Evolutionary conservation across 2,329 filamentous ascomycete species (phyloP).

Genomic region (Bipolaris bicolor): DNA sequence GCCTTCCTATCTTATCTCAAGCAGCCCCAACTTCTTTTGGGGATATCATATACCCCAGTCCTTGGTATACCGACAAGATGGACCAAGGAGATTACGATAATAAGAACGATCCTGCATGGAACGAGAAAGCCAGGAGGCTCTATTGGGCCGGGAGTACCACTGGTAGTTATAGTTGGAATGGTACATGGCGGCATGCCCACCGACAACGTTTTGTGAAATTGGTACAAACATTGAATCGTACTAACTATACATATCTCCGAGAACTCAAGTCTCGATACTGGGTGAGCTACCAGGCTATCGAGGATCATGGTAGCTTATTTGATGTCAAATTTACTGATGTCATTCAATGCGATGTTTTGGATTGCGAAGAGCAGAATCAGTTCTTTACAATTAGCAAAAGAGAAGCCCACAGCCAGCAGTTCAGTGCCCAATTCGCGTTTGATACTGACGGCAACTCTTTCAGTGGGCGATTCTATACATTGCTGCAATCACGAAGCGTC

Average conservation of each 20-base stretch:
- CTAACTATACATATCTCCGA: conserved; percentile 14
- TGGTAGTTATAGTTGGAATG: no score
- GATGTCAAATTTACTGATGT: conserved; percentile 56
- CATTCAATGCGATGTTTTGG: conserved; percentile 50
- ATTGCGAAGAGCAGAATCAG: conserved; percentile 18
- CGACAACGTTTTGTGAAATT: conserved; percentile 56
- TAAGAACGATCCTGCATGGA: conserved; percentile 55
- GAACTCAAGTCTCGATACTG: not conserved
- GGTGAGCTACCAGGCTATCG: not conserved
- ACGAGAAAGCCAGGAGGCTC: conserved; percentile 57
- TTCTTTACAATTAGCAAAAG: conserved; percentile 18
- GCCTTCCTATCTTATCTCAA: conserved; percentile 57
- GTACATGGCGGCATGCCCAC: conserved; percentile 54
- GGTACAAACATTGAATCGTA: conserved; percentile 19
- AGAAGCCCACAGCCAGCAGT: conserved; percentile 5
- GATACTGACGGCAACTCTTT: conserved; percentile 32
- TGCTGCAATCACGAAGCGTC: conserved; percentile 16
- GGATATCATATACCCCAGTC: conserved; percentile 59
- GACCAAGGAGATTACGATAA: conserved; percentile 51
- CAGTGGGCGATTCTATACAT: conserved; percentile 25
- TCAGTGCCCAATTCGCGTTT: conserved; percentile 19
- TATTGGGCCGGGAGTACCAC: conserved; percentile 66
- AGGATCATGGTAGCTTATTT: conserved; percentile 48
- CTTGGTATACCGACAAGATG: conserved; percentile 55
- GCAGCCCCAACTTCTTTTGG: conserved; percentile 56